Base-by-base conservation (phyloP, 371 early-diverging fungal species). In the Mucor sp. region DNA sequence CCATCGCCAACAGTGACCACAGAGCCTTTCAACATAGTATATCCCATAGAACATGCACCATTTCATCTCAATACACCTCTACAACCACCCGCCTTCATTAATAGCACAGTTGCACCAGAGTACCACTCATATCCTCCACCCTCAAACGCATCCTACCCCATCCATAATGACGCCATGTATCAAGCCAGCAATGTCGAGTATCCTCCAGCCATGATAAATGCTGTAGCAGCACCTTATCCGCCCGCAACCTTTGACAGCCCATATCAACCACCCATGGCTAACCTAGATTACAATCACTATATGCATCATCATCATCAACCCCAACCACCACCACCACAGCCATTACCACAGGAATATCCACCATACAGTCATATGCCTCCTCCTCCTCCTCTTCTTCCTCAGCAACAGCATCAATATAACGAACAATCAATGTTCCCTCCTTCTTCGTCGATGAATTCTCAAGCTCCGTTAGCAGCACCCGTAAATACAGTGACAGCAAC, bases 1-100 rank as follows among this genome's bases (percentile, higher is more conserved):
- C 71, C 67, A 15, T 32, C 61, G 19, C 61, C 61, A 47, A 32
- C 47, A 28, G 47, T 65, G n/a, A 48, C 32, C 3, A 35, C 30
- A 6, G 59, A 60, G 21, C 65, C 65, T 6, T 58, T 65, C n/a
- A 43, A 65, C 50, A 2, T 59, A 0, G 37, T 50, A 30, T 43
- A 53, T 39, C 41, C 61, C 27, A 23, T 44, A 55, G 57, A 57
- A n/a, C 32, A 15, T 32, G 9, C 65, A 14, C 65, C 65, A n/a
- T 65, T 65, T 47, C 48, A 65, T 65, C 6, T 65, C 4, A 32
- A 39, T 43, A 64, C 56, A 15, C 66, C 66, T 28, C 5, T 37
- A 25, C 66, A 58, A 5, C 39, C 50, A n/a, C 63, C 59, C 37
- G 59, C 37, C 37, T 39, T 59, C n/a, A 59, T 59, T 19, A 33